Conservation (phyloP, 2,329 filamentous ascomycete species). For the Fusarium vanettenii region DNA sequence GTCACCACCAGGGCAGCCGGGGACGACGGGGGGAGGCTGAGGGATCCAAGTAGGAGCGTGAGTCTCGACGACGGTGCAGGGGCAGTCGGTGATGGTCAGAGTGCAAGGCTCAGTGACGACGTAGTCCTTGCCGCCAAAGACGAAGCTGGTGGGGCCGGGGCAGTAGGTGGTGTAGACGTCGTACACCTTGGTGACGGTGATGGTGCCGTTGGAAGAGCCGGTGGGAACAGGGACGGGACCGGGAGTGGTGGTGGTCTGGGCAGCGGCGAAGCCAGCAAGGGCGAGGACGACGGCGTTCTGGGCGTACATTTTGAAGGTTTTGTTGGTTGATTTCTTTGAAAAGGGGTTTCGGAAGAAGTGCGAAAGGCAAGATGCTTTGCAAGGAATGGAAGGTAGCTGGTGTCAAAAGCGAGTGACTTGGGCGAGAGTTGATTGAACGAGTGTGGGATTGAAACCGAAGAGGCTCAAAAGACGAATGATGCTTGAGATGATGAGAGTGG, state of each 20-base stretch:
- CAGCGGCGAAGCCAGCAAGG: constrained; percentile 39
- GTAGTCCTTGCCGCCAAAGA: constrained; percentile 63
- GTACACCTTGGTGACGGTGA: constrained; percentile 51
- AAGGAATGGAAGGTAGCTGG: constrained; percentile 15
- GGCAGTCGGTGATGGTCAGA: constrained; percentile 66
- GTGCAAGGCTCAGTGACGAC: constrained; percentile 65
- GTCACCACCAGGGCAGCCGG: neutral
- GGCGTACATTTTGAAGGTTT: constrained; percentile 42
- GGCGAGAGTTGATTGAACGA: constrained; percentile 24
- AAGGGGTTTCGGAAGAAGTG: constrained; percentile 15
- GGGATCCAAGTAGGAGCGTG: constrained; percentile 32
- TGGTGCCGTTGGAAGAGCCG: constrained; percentile 33
- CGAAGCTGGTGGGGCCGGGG: constrained; percentile 62
- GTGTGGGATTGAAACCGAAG: constrained; percentile 22
- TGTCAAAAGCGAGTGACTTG: neutral
- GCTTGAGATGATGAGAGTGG: constrained; percentile 9
- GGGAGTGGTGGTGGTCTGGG: constrained; percentile 20
- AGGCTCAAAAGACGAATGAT: constrained; percentile 18
- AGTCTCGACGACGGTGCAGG: constrained; percentile 58
- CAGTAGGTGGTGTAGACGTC: constrained; percentile 55
- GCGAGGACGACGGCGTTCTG: constrained; percentile 41
- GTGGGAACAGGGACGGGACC: constrained; percentile 11
- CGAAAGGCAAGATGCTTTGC: constrained; percentile 16
- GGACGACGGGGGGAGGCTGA: constrained; percentile 1
- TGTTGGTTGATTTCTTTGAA: constrained; percentile 17